Base-by-base conservation (phyloP, 2,329 filamentous ascomycete genomes). In the Tolypocladium tundrense region DNA sequence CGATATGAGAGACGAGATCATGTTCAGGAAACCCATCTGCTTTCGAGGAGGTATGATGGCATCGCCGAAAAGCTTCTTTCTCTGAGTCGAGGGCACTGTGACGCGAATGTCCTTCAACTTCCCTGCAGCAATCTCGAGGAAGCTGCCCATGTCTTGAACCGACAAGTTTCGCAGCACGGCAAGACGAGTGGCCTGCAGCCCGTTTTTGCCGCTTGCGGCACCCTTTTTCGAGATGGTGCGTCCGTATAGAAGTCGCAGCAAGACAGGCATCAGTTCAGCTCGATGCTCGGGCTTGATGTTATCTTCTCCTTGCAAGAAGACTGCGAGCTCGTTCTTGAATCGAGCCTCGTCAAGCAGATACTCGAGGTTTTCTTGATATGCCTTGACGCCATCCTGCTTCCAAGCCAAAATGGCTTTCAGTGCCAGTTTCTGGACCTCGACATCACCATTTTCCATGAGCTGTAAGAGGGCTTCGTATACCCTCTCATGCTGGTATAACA, bases 261-360 rank as follows among this genome's bases (percentile, higher is more conserved):
- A 78, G 6, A 99, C 84, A 1, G 94, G 93, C 79, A 97, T 90
- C 41, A 97, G 73, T 52, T 85, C 82, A 4, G 76, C 67, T 10
- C 88, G 84, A 67, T 99, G 91, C 55, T 88, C 83, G 8, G 85
- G 76, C 63, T 87, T 85, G 62, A 97, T 88, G 57, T 86, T 74
- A 58, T 85, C 85, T 21, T 89, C 86, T 19, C 88, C 83, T 67
- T 91, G 88, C 56, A 99, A 81, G 62, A 99, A 88, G 5, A 94
- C 85, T 0, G 91, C 88, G n/a, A 99, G 80, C 69, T 97, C 93
- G 67, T 97, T 94, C 67, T 91, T 90, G 74, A 97, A 96, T 54
- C 90, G 84, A 31, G 89, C 86, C 61, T 97, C 94, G 63, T 99
- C 94, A 10, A 97, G 81, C 2, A 99, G 78, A 65, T 91, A 92